These are phyloP conservation scores for Toxicodendron radicans DNA, from an alignment of 345 rosid species.

Conservation along the genomic window DNA sequence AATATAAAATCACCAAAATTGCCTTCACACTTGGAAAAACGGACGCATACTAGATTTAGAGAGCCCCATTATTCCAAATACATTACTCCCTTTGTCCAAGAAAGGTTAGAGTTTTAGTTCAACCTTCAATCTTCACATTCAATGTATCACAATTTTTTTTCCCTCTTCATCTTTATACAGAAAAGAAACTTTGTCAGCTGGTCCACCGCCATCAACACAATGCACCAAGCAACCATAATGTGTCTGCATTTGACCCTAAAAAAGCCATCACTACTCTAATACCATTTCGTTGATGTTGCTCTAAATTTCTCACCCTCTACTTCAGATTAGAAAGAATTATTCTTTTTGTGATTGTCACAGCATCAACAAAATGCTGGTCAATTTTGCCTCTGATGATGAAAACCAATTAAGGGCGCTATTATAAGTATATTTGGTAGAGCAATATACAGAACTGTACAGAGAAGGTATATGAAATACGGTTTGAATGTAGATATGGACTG, in stretches of 20 bases:
- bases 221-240: not conserved
- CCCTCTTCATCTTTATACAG: not conserved
- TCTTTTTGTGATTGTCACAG: not conserved
- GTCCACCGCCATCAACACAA: not conserved
- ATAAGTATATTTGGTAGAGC: not conserved
- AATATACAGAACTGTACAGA: conserved; percentile 8
- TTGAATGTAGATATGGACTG: conserved; percentile 6
- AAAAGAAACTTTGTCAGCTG: not conserved
- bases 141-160: not conserved
- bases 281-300: not conserved
- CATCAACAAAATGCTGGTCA: not conserved
- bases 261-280: not conserved
- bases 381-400: not conserved
- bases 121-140: not conserved
- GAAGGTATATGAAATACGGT: not conserved
- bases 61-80: not conserved
- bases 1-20: too few species aligned
- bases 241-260: not conserved
- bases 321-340: not conserved
- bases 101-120: not conserved
- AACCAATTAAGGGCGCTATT: not conserved
- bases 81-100: not conserved
- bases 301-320: not conserved
- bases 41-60: not conserved
- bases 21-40: not conserved